Evolutionary conservation across 805 yeast species (phyloP), one percentile per base, ranked within the genome.

Genomic region (Hagleromyces aurorensis): DNA sequence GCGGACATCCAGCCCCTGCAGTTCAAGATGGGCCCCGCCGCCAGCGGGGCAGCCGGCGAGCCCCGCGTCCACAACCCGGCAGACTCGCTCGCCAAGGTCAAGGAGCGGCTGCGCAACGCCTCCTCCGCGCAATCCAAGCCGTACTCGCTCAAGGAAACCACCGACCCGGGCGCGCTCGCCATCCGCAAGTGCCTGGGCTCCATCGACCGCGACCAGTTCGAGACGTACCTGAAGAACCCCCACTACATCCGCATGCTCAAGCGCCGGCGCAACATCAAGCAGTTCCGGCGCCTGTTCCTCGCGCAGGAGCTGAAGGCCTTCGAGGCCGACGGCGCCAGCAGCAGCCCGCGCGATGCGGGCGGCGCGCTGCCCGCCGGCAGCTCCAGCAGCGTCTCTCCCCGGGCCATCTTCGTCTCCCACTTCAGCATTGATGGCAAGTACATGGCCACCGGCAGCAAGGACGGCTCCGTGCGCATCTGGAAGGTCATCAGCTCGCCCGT

Each of bases 401-500:
- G 44, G 25, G 81, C 91, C 9, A 65, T 82, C n/a, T 83, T 86
- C 70, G 70, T 73, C 7, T 62, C 80, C 61, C 70, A 73, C 44
- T 87, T 87, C 55, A 75, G 82, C 34, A 55, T 55, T 8, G 94
- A 87, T 56, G 96, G 96, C 7, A 76, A 73, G 53, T 84, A 67
- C 50, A 55, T 87, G 44, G 95, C 95, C 0, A 71, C 81, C 2
- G 95, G 89, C 0, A 93, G 94, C 12, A 73, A 81, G 43, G 86
- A 82, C 48, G 68, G 78, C 3, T 54, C 65, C 1, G 65, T 87
- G 9, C 62, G 75, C 30, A 61, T 86, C 4, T 86, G 94, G 91
- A 76, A 82, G 52, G 93, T 83, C 4, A 71, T 85, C 0, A 63
- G 82, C 3, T 72, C 86, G 0, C 78, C 85, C 0, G 58, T 75